A percentile compares a stretch with the other conserved stretches of the same genome.
Evolutionary conservation across 2,329 filamentous ascomycete species (phyloP).

Genomic region (Sarocladiaceae sp.): DNA sequence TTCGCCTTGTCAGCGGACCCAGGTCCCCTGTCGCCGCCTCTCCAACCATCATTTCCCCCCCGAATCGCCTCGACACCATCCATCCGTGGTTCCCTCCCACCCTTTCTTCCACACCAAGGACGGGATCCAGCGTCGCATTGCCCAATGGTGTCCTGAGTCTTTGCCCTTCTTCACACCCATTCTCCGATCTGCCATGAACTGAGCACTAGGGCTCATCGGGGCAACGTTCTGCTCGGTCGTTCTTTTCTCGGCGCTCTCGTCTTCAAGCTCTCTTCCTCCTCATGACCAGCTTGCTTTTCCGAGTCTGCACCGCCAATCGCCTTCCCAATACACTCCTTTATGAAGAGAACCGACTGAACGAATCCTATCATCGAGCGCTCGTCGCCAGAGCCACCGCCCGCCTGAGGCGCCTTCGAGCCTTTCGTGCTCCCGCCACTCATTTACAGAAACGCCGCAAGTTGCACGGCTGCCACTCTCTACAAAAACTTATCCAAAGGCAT

Average conservation of each 20-base stretch:
- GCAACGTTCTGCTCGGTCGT: neutral
- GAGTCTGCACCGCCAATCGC: constrained; percentile 40
- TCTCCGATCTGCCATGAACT: constrained; percentile 6
- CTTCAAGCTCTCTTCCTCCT: constrained; percentile 13
- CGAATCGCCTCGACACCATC: constrained; percentile 6
- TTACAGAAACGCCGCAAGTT: constrained; percentile 28
- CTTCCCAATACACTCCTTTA: constrained; percentile 38
- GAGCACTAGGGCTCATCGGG: constrained; percentile 7
- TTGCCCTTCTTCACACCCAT: constrained; percentile 4
- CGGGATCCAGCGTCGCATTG: neutral
- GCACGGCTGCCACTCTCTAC: constrained; percentile 25
- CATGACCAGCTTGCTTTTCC: constrained; percentile 43
- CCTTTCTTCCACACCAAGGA: neutral
- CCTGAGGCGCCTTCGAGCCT: constrained; percentile 31
- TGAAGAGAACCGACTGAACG: constrained; percentile 36
- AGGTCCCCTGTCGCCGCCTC: constrained; percentile 6
- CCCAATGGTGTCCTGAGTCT: constrained; percentile 4
- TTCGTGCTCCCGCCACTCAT: constrained; percentile 29
- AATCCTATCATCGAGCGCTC: constrained; percentile 32
- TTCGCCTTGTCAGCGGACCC: no score
- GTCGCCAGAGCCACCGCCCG: constrained; percentile 37
- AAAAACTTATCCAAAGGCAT: constrained; percentile 19
- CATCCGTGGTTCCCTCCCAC: constrained; percentile 5
- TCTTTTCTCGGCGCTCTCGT: neutral
- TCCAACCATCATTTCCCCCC: constrained; percentile 4